Percentiles rank a stretch among this genome's conserved stretches.
Conservation (phyloP, 140 eudicot species). For the Bidens hawaiensis region DNA sequence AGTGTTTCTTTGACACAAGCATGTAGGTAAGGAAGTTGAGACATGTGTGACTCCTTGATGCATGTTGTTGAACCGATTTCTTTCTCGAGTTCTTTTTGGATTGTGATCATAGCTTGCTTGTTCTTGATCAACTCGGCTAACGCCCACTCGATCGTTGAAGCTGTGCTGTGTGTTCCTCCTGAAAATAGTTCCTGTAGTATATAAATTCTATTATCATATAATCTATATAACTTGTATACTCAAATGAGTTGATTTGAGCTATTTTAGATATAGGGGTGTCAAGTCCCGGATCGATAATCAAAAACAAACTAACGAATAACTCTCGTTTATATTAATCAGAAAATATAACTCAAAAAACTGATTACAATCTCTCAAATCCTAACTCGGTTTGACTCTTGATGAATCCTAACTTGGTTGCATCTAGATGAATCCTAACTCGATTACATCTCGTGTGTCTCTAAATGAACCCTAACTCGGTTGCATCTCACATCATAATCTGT, state of each 20-base stretch:
- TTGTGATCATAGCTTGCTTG: constrained; percentile 30
- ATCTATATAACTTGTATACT: neutral
- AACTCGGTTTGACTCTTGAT: no score
- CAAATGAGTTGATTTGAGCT: neutral
- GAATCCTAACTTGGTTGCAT: no score
- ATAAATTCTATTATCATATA: neutral
- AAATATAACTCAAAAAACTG: no score
- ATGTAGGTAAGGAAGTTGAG: constrained; percentile 32
- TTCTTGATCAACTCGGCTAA: constrained; percentile 44
- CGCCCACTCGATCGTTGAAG: constrained; percentile 51
- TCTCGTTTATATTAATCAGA: no score
- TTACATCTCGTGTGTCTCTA: no score
- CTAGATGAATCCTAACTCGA: no score
- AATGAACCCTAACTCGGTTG: no score
- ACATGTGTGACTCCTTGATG: constrained; percentile 35
- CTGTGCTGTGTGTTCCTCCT: constrained; percentile 59
- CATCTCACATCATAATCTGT: no score
- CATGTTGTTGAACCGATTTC: constrained; percentile 19
- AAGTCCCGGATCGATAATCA: no score
- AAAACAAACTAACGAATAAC: no score
- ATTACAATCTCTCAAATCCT: no score
- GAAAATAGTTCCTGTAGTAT: constrained; percentile 37
- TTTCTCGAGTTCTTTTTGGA: constrained; percentile 31
- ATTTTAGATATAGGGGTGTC: no score
- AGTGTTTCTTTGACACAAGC: constrained; percentile 47